Base-by-base conservation (phyloP, 2,329 filamentous ascomycete species). In the Waltergamsia citrina region DNA sequence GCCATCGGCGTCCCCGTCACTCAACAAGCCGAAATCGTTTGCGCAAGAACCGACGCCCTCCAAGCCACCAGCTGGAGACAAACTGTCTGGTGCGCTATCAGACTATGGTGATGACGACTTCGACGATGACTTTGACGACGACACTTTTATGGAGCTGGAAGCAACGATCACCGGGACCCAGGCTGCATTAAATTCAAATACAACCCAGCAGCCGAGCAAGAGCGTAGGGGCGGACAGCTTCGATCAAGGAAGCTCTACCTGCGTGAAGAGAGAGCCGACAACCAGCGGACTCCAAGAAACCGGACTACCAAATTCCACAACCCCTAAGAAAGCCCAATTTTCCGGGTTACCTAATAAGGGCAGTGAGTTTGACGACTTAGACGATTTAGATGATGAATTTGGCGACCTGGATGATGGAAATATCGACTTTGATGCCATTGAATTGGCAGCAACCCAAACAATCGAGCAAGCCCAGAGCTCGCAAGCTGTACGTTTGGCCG, bases 401-500 rank as follows among this genome's bases (percentile, higher is more conserved):
- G 52, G 53, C 16, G 56, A 57, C 22, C 53, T 52, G 32, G 77
- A 71, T 44, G 81, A 74, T 38, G 84, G 86, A 59, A 86, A 75
- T 45, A 69, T 78, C 55, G 86, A 94, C 55, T 82, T 85, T 49
- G 85, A 90, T 46, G 78, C 81, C 40, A 78, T 78, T 43, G 81
- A 87, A 57, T 60, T 79, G 44, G 75, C 74, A 49, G 81, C 82
- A 30, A 85, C 81, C 32, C 80, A 92, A 60, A 76, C 78, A 44
- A 51, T 60, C 24, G 48, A 59, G 38, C 52, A 51, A 38, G 39
- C 40, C 27, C 38, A 42, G 30, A 34, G 36, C 22, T 40, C 45
- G 25, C 46, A 45, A 50, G 47, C 50, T 52, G 60, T 63, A 63
- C 46, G 60, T 62, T 42, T 45, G 32, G 19, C 23, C 20, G 29